Evolutionary conservation across 441 rosid species (phyloP), one percentile per base, ranked within the genome.

Genomic region (Populus tomentosa): DNA sequence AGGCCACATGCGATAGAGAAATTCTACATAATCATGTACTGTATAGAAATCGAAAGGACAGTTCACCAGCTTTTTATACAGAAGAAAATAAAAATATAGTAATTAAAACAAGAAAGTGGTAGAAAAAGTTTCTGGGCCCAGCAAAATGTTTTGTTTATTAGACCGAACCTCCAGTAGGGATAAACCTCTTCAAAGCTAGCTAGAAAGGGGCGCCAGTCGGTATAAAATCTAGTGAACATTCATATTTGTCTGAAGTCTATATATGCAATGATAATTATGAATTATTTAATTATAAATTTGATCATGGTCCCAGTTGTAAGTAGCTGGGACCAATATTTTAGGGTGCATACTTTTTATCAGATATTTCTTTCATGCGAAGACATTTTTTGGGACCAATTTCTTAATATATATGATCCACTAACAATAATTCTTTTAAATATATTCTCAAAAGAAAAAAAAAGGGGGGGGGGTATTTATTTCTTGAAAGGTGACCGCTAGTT

Each of bases 1-100:
- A 70, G 84, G 77, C 35, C 79, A 74, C 28, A 59, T 32, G 56
- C 75, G 84, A 69, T 20, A 40, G 79, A 70, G 77, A 80, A 64
- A 24, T 64, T 71, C 28, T 32, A 74, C 81, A 79, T 73, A 63
- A 79, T 82, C 78, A 79, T 81, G 71, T 64, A 10, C 16, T 38
- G 70, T 76, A n/a, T 62, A 63, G 26, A 66, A 40, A 78, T 62
- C 14, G 30, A 62, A 66, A 75, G 80, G 80, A 77, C 80, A 79
- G 11, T 67, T 75, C 67, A 82, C 81, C 84, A 75, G 80, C 74
- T 59, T 63, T 80, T 62, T 38, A 40, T 26, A 30, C 61, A 53
- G 9, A 71, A 64, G 16, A 11, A 5, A 64, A 9, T 20, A 16
- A 69, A 0, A 20, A 53, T 4, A 32, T 4, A 32, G n/a, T 42